phyloP scores from a whole-genome alignment of 177 flowering plant genomes.

The Telopea speciosissima region DNA sequence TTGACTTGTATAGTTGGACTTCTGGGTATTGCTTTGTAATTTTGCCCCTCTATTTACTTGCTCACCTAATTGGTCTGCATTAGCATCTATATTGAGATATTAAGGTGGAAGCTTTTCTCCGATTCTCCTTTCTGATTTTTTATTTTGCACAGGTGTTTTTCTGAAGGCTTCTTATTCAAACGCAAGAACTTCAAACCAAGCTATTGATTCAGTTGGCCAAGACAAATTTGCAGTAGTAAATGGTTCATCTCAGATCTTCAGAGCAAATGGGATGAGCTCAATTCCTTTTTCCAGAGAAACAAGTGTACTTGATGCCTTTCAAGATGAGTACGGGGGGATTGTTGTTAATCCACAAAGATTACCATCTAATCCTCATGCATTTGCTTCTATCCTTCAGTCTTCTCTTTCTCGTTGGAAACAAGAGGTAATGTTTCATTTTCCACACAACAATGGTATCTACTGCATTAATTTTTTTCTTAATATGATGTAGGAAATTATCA shows the following conservation, averaged over 20 bases:
- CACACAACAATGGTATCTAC: background rate
- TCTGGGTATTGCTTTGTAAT: too few relatives aligned
- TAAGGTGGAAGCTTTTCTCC: too few relatives aligned
- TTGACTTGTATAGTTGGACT: too few relatives aligned
- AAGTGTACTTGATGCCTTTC: constrained; percentile 35
- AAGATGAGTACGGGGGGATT: constrained; percentile 61
- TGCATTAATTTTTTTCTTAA: background rate
- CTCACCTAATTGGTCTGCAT: background rate
- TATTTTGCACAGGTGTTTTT: constrained; percentile 25
- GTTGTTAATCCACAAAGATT: constrained; percentile 44
- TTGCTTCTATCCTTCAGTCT: constrained; percentile 36
- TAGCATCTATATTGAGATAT: background rate
- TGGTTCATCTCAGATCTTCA: constrained; percentile 23
- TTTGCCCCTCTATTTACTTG: too few relatives aligned
- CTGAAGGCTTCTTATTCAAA: constrained; percentile 35
- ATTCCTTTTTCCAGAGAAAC: constrained; percentile 18
- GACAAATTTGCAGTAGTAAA: constrained; percentile 22
- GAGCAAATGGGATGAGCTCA: constrained; percentile 24
- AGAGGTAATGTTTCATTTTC: constrained; percentile 25
- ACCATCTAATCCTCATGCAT: constrained; percentile 37
- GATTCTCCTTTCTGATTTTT: background rate
- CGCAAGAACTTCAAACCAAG: constrained; percentile 22
- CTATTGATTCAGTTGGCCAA: constrained; percentile 23
- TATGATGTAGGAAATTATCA: background rate
- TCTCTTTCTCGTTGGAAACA: constrained; percentile 55